These are phyloP conservation scores for Phyllosticta citribraziliensis DNA, from an alignment of 2,329 filamentous ascomycete species.

Conservation along the genomic window DNA sequence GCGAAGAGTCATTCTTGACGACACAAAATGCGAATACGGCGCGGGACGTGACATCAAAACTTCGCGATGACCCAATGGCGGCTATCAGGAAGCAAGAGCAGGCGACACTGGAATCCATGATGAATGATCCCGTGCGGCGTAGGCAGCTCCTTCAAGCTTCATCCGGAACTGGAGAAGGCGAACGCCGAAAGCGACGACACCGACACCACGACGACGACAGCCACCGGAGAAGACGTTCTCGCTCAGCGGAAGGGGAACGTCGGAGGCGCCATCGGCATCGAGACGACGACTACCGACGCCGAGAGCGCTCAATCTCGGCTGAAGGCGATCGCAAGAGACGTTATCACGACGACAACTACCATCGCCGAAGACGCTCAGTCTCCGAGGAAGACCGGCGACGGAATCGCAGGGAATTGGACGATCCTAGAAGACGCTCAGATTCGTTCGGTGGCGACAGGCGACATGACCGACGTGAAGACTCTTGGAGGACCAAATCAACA, in stretches of 20 bases:
- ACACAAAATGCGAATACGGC: constrained; percentile 61
- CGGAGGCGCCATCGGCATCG: constrained; percentile 22
- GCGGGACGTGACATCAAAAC: constrained; percentile 74
- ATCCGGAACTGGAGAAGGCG: constrained; percentile 15
- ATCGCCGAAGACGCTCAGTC: background rate
- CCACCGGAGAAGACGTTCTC: constrained; percentile 8
- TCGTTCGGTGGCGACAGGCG: background rate
- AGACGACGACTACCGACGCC: background rate
- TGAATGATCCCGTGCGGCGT: constrained; percentile 63
- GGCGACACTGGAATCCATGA: constrained; percentile 48
- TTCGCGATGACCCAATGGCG: constrained; percentile 81
- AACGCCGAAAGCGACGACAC: constrained; percentile 13
- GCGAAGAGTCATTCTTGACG: constrained; percentile 53
- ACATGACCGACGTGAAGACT: background rate
- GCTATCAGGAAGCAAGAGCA: constrained; percentile 84
- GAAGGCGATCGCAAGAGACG: constrained; percentile 13
- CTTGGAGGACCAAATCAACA: background rate
- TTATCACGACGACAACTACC: constrained; percentile 24
- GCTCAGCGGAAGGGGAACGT: constrained; percentile 1
- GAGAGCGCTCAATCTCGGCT: background rate
- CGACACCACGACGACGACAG: constrained; percentile 17
- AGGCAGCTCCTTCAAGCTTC: constrained; percentile 48
- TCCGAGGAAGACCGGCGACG: background rate
- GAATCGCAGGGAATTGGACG: background rate
- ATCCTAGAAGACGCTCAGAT: background rate